Percentiles rank a stretch among this genome's conserved stretches.
These are phyloP conservation scores for Zygotorulaspora mrakii DNA, from an alignment of 1,139 yeast species.

Conservation along the genomic window DNA sequence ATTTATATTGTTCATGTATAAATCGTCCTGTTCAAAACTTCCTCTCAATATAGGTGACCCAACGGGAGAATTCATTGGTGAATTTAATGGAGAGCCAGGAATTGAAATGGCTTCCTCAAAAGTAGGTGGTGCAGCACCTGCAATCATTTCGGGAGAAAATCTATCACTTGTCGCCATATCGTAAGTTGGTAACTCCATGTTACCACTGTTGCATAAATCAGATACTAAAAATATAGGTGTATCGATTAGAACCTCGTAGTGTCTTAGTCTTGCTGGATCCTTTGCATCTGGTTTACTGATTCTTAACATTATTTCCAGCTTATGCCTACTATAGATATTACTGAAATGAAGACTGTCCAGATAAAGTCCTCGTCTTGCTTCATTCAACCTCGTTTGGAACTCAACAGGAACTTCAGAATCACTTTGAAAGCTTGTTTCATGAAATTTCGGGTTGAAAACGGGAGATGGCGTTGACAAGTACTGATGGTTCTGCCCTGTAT, in stretches of 20 bases:
- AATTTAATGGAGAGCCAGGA: constrained; percentile 35
- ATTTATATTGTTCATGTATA: constrained; percentile 32
- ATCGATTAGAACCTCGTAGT: constrained; percentile 85
- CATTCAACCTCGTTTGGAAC: constrained; percentile 28
- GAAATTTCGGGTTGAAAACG: constrained; percentile 20
- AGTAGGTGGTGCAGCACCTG: constrained; percentile 43
- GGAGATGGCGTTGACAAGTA: constrained; percentile 4
- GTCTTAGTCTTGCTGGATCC: constrained; percentile 61
- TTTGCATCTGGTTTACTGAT: constrained; percentile 62
- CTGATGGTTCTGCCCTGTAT: constrained; percentile 3
- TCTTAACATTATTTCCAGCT: constrained; percentile 74
- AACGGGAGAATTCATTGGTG: constrained; percentile 27
- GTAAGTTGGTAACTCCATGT: constrained; percentile 69
- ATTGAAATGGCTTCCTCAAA: constrained; percentile 54
- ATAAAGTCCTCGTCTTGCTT: constrained; percentile 43
- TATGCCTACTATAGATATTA: constrained; percentile 67
- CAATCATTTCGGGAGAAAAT: constrained; percentile 6
- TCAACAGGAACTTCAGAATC: constrained; percentile 29
- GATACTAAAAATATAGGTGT: constrained; percentile 75
- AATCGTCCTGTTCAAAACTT: constrained; percentile 27
- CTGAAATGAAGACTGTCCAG: constrained; percentile 69
- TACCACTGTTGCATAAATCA: constrained; percentile 64
- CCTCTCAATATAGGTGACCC: constrained; percentile 22
- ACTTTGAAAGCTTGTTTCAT: constrained; percentile 23
- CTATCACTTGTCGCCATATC: constrained; percentile 42